Evolutionary conservation across 768 basidiomycete genomes (phyloP).

Genomic region (Suillus ampliporus): DNA sequence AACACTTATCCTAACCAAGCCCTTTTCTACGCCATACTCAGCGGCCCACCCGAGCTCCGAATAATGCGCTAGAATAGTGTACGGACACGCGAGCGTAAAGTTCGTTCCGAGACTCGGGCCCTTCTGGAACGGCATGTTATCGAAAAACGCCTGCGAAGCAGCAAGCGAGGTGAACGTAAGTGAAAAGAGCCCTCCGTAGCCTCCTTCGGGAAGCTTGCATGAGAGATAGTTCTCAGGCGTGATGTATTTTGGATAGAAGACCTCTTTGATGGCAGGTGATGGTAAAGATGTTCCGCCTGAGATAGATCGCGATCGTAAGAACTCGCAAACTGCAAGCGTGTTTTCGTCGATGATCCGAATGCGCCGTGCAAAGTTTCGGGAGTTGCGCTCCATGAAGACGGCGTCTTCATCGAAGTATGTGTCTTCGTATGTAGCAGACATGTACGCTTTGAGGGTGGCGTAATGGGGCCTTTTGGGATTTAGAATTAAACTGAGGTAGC

Average conservation of each 20-base stretch:
- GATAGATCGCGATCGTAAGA: constrained; percentile 65
- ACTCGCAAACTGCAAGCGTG: constrained; percentile 81
- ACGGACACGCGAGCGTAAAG: constrained; percentile 95
- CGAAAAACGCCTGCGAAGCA: constrained; percentile 83
- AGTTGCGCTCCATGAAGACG: constrained; percentile 97
- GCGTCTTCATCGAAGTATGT: constrained; percentile 90
- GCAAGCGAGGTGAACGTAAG: constrained; percentile 75
- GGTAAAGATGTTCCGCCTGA: constrained; percentile 37
- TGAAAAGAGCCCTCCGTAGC: constrained; percentile 89
- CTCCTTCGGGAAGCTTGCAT: constrained; percentile 62
- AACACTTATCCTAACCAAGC: constrained; percentile 88
- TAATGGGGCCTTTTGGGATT: constrained; percentile 83
- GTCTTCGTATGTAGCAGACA: constrained; percentile 76
- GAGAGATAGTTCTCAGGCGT: constrained; percentile 73
- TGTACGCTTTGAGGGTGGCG: constrained; percentile 60
- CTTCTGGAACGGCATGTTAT: constrained; percentile 81
- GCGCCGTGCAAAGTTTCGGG: constrained; percentile 85
- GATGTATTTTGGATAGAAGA: constrained; percentile 89
- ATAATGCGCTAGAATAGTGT: constrained; percentile 91
- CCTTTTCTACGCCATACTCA: constrained; percentile 81
- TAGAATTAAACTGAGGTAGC: constrained; percentile 70
- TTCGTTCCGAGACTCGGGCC: constrained; percentile 94
- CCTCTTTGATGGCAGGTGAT: constrained; percentile 68
- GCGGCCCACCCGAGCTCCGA: constrained; percentile 91
- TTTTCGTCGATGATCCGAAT: constrained; percentile 81